A percentile compares a stretch with the other conserved stretches of the same genome.
Evolutionary conservation across 106 monocot genomes (phyloP).

Genomic region (Dendrobium nobile): DNA sequence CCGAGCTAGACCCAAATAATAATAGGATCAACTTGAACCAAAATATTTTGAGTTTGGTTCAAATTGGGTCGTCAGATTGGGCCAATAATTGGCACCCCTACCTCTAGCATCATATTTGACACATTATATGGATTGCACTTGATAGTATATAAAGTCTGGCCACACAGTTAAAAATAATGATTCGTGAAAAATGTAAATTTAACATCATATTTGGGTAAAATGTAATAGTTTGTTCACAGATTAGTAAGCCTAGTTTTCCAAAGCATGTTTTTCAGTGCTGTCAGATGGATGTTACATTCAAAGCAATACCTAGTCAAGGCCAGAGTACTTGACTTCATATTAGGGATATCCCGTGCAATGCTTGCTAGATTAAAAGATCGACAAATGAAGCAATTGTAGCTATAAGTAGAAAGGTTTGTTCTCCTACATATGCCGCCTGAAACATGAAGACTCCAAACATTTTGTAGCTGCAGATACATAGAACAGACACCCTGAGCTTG

Average conservation of each 20-base stretch:
- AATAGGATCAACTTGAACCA: too few relatives aligned
- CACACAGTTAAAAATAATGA: too few relatives aligned
- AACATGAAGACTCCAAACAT: slow-evolving; percentile 30
- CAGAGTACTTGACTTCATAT: slow-evolving; percentile 34
- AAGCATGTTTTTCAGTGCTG: neutral
- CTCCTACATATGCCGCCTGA: slow-evolving; percentile 29
- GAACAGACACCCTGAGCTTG: neutral
- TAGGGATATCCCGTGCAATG: slow-evolving; percentile 24
- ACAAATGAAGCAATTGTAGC: slow-evolving; percentile 27
- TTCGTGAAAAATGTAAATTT: too few relatives aligned
- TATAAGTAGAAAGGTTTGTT: slow-evolving; percentile 5
- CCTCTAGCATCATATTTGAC: too few relatives aligned
- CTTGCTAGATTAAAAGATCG: slow-evolving; percentile 34
- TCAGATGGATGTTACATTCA: neutral
- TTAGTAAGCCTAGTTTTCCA: neutral
- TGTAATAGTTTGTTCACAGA: neutral
- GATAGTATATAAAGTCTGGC: too few relatives aligned
- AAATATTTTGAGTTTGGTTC: too few relatives aligned
- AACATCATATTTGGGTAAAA: neutral
- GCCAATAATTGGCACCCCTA: too few relatives aligned
- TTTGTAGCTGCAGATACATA: slow-evolving; percentile 38
- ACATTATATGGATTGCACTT: too few relatives aligned
- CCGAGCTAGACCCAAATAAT: too few relatives aligned
- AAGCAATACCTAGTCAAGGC: slow-evolving; percentile 42
- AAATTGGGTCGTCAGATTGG: too few relatives aligned